Evolutionary conservation across 371 early-diverging fungal genomes (phyloP).

Genomic region (Circinella umbellata): DNA sequence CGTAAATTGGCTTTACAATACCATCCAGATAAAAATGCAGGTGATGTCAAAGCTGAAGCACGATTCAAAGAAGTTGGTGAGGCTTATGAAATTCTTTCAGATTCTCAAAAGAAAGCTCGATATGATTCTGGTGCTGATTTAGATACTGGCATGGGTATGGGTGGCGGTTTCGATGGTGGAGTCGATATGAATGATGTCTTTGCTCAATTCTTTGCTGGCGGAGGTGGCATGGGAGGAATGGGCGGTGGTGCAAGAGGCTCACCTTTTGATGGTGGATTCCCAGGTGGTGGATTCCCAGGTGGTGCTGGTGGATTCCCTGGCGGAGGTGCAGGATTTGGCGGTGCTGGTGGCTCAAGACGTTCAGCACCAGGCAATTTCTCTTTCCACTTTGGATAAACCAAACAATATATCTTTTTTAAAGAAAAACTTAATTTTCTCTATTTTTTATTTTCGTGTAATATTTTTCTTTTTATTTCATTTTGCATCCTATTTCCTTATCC

Average conservation of each 20-base stretch:
- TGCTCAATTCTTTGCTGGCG: conserved; percentile 66
- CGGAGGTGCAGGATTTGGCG: conserved; percentile 28
- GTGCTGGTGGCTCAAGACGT: conserved; percentile 24
- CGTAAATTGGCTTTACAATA: conserved; percentile 82
- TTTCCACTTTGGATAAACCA: conserved; percentile 58
- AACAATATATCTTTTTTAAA: neutral
- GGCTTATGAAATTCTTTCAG: conserved; percentile 79
- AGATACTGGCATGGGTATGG: conserved; percentile 65
- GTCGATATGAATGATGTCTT: conserved; percentile 70
- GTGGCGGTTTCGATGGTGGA: conserved; percentile 53
- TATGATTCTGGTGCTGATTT: conserved; percentile 83
- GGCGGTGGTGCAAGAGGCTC: conserved; percentile 31
- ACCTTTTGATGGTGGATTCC: conserved; percentile 29
- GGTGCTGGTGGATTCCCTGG: conserved; percentile 22
- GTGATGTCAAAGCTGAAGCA: conserved; percentile 68
- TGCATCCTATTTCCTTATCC: too few relatives aligned
- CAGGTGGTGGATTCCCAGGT: conserved; percentile 23
- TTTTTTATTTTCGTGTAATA: too few relatives aligned
- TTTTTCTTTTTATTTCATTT: too few relatives aligned
- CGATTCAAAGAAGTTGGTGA: conserved; percentile 88
- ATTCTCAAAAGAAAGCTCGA: conserved; percentile 80
- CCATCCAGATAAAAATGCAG: conserved; percentile 87
- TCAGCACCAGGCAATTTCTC: neutral
- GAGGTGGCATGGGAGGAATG: conserved; percentile 43
- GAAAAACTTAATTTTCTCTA: neutral